phyloP scores from a whole-genome alignment of 495 filamentous ascomycete species.

The Acidomyces sp. region DNA sequence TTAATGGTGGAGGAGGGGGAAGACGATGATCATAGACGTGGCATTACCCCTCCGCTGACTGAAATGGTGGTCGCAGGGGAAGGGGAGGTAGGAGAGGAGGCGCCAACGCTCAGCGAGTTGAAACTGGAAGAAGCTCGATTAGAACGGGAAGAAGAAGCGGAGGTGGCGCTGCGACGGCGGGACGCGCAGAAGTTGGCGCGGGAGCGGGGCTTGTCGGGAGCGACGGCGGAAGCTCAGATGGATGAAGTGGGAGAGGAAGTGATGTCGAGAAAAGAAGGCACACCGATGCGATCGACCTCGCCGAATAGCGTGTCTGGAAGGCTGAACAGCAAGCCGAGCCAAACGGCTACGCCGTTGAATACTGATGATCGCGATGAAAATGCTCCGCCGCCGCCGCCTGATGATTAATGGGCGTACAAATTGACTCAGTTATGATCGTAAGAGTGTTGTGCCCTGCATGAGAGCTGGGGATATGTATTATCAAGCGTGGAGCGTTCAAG shows the following conservation, averaged over 20 bases:
- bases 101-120: slow-evolving; percentile 56
- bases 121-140: slow-evolving; percentile 62
- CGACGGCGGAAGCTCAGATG: too few species aligned
- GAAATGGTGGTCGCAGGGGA: too few species aligned
- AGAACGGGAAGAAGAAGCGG: slow-evolving; percentile 53
- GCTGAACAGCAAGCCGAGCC: slow-evolving; percentile 6
- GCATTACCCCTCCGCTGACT: too few species aligned
- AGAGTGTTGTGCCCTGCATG: too few species aligned
- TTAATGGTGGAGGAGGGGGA: slow-evolving; percentile 11
- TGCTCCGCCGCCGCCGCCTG: too few species aligned
- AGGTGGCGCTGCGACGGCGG: slow-evolving; percentile 53
- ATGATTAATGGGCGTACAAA: too few species aligned
- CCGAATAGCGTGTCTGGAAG: neutral
- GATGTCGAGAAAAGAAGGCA: slow-evolving; percentile 10
- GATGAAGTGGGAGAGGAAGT: neutral
- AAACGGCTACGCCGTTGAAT: slow-evolving; percentile 11
- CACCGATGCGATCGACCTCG: slow-evolving; percentile 1
- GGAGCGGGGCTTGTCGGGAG: slow-evolving; percentile 45
- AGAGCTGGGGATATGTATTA: too few species aligned
- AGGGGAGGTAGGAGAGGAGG: slow-evolving; percentile 25
- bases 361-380: too few species aligned
- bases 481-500: too few species aligned
- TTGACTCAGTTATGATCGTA: too few species aligned
- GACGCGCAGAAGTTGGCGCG: slow-evolving; percentile 61
- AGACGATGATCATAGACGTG: too few species aligned